Base-by-base conservation (phyloP, 2,329 filamentous ascomycete species). In the Ambrosiella xylebori region DNA sequence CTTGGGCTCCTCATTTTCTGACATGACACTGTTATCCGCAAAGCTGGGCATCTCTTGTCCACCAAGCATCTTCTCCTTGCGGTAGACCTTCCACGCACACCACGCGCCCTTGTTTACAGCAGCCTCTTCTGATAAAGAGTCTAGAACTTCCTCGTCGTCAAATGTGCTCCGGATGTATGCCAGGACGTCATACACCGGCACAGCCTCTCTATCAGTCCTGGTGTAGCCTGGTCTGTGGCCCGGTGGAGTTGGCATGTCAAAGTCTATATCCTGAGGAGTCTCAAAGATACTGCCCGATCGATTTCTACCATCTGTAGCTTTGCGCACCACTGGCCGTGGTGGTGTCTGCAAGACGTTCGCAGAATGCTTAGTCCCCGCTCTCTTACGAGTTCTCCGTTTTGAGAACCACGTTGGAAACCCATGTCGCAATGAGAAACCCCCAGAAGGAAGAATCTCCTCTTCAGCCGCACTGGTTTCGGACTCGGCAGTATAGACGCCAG, bases 381-480 rank as follows among this genome's bases (percentile, higher is more conserved):
- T 67, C 45, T 69, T 74, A 61, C 74, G 71, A 54, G 71, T 74
- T 2, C 74, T 74, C 45, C 80, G 73, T 49, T 80, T 73, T n/a
- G 81, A 79, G 68, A 94, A 95, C 91, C 91, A 97, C 57, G 79
- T 76, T 0, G 90, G 88, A 67, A 97, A 97, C 12, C 88, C 91
- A 72, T 96, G 87, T 57, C 87, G 81, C 54, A 97, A 73, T 65
- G 86, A 95, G 72, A 96, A 95, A 0, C 88, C 87, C 1, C 91
- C 93, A 0, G 91, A 90, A 0, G 89, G 86, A 56, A 96, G 73
- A 12, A 86, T 76, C 67, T 94, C 87, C 39, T 88, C 83, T 64
- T 95, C 88, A 1, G 82, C 85, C 7, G 88, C 87, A 67, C 86
- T 91, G 0, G 87, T 88, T 53, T 86, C 87, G 19, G 53, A 54